A percentile compares a stretch with the other conserved stretches of the same genome.
Conservation (phyloP, 257 asterid species). For the Anisodus acutangulus region DNA sequence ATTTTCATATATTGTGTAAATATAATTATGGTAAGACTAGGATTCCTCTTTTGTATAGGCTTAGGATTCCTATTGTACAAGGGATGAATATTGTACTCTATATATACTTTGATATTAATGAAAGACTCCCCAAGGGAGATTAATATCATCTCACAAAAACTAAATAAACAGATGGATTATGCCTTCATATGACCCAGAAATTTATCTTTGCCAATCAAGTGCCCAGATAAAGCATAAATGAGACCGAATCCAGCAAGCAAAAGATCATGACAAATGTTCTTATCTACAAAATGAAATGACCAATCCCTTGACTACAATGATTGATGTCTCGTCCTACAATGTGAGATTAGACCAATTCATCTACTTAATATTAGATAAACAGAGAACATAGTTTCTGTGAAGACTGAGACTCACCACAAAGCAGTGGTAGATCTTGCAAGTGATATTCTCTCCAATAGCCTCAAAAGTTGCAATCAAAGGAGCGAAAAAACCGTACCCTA, state of each 20-base stretch:
- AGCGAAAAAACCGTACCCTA: conserved; percentile 69
- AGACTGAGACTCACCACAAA: conserved; percentile 56
- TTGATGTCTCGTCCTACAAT: neutral
- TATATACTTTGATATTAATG: too few relatives aligned
- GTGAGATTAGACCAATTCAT: neutral
- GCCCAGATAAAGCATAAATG: neutral
- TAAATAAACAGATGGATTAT: neutral
- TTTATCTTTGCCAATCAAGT: neutral
- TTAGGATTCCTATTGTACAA: too few relatives aligned
- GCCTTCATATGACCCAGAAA: neutral
- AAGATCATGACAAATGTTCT: neutral
- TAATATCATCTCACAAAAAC: too few relatives aligned
- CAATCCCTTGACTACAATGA: neutral
- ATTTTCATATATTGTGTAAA: too few relatives aligned
- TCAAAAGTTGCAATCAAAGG: conserved; percentile 89
- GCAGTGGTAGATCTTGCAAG: conserved; percentile 66
- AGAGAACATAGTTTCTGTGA: neutral
- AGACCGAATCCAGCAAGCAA: too few relatives aligned
- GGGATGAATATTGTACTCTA: too few relatives aligned
- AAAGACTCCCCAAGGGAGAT: too few relatives aligned
- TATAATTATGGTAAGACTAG: too few relatives aligned
- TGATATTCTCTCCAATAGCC: conserved; percentile 69
- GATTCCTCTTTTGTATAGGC: too few relatives aligned
- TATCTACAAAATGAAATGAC: neutral
- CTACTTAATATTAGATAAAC: neutral